Percentiles rank a stretch among this genome's conserved stretches.
Conservation (phyloP, 441 rosid species). For the Arabidopsis lyrata region DNA sequence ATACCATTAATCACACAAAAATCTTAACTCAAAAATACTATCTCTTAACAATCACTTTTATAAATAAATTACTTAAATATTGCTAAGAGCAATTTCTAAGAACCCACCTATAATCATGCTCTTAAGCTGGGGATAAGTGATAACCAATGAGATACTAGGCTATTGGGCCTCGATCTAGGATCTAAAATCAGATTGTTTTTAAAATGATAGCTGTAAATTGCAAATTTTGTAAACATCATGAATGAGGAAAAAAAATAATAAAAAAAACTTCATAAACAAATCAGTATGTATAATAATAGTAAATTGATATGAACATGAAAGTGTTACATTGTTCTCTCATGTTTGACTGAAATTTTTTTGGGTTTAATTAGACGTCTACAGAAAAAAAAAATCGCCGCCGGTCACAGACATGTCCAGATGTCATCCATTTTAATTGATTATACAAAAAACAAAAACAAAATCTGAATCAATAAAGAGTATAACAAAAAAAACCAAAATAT, state of each 20-base stretch:
- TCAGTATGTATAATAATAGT: neutral
- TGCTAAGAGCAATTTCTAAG: too few species aligned
- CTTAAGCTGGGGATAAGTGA: too few species aligned
- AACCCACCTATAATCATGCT: too few species aligned
- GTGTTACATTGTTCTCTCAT: neutral
- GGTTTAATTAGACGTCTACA: neutral
- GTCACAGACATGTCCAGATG: too few species aligned
- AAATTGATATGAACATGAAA: neutral
- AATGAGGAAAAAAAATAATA: too few species aligned
- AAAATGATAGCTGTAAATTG: too few species aligned
- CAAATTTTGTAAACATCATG: neutral
- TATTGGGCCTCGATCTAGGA: constrained; percentile 26
- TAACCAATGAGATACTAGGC: neutral
- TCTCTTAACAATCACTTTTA: too few species aligned
- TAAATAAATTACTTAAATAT: too few species aligned
- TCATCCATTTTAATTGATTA: neutral
- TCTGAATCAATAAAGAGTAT: neutral
- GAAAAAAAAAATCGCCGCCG: neutral
- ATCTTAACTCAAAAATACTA: too few species aligned
- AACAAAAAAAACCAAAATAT: too few species aligned
- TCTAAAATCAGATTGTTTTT: neutral
- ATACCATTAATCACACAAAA: too few species aligned
- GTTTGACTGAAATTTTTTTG: neutral
- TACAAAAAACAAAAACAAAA: neutral
- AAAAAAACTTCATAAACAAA: neutral